Conservation (phyloP, 257 asterid genomes). For the Penstemon davidsonii region DNA sequence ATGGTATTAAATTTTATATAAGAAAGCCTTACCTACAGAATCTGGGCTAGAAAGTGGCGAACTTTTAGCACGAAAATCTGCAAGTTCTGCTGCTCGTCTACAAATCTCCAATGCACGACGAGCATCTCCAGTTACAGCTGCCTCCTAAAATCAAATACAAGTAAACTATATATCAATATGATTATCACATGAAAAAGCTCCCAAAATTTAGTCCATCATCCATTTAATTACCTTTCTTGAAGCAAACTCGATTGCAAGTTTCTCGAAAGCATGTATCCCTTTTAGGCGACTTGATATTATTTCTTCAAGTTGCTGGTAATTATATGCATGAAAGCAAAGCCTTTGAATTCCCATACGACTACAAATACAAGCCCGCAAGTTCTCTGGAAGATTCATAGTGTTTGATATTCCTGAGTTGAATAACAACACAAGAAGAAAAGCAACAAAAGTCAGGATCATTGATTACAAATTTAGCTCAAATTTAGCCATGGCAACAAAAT, state of each 20-base stretch:
- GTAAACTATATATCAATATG: neutral
- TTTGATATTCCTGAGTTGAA: slow-evolving; percentile 83
- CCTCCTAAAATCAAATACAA: slow-evolving; percentile 58
- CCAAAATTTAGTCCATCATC: slow-evolving; percentile 9
- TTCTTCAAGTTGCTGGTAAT: slow-evolving; percentile 89
- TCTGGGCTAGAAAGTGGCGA: slow-evolving; percentile 41
- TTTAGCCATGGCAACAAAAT: slow-evolving; percentile 18
- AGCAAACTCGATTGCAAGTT: slow-evolving; percentile 90
- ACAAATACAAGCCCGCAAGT: slow-evolving; percentile 89
- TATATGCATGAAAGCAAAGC: slow-evolving; percentile 96
- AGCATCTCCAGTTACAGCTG: slow-evolving; percentile 99
- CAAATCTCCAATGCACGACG: slow-evolving; percentile 97
- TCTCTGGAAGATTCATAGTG: slow-evolving; percentile 99
- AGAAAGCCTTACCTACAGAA: slow-evolving; percentile 42
- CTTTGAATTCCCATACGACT: slow-evolving; percentile 99
- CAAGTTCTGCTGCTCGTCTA: slow-evolving; percentile 94
- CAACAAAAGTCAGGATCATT: slow-evolving; percentile 18
- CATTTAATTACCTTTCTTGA: slow-evolving; percentile 68
- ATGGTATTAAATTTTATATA: neutral
- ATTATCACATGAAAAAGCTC: neutral
- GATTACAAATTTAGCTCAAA: slow-evolving; percentile 4
- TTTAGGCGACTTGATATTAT: slow-evolving; percentile 79
- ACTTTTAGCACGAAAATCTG: slow-evolving; percentile 67
- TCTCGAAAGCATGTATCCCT: slow-evolving; percentile 85
- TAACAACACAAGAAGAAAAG: slow-evolving; percentile 10